A percentile compares a stretch with the other conserved stretches of the same genome.
These are phyloP conservation scores for Saccharum spontaneum DNA, from an alignment of 176 grass and related monocot genomes.

Conservation along the genomic window DNA sequence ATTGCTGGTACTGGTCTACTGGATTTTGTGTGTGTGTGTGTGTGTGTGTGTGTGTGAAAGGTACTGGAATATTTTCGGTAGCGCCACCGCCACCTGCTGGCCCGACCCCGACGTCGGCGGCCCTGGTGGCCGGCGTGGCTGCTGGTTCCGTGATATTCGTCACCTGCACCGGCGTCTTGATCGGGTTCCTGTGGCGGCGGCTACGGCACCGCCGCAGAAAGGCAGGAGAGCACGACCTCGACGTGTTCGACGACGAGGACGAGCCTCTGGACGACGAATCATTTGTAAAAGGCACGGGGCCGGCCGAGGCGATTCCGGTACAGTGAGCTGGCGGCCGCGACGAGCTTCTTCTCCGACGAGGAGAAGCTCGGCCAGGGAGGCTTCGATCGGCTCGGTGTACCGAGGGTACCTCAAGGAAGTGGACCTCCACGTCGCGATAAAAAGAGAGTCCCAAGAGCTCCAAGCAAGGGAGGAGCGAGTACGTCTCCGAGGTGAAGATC, in stretches of 20 bases:
- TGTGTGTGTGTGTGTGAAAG: no score
- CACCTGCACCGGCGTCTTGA: no score
- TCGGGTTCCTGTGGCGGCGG: no score
- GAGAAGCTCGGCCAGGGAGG: neutral
- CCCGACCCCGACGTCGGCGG: no score
- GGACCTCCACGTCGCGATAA: neutral
- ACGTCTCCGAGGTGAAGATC: conserved; percentile 47
- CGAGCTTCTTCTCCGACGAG: neutral
- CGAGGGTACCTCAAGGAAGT: neutral
- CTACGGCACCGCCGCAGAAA: no score
- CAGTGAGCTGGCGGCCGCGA: neutral
- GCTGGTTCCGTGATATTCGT: no score
- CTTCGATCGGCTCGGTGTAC: neutral
- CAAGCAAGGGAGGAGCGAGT: conserved; percentile 45
- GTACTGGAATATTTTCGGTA: no score
- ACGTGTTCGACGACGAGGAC: neutral
- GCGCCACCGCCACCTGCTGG: no score
- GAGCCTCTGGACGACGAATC: neutral
- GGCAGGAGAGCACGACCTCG: no score
- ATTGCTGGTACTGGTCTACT: no score
- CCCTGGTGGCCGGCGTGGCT: no score
- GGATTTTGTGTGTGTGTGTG: no score
- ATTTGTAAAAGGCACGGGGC: neutral
- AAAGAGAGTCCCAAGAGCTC: neutral
- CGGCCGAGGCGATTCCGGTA: neutral